Base-by-base conservation (phyloP, 2,329 filamentous ascomycete genomes). In the Blumeria hordei region DNA sequence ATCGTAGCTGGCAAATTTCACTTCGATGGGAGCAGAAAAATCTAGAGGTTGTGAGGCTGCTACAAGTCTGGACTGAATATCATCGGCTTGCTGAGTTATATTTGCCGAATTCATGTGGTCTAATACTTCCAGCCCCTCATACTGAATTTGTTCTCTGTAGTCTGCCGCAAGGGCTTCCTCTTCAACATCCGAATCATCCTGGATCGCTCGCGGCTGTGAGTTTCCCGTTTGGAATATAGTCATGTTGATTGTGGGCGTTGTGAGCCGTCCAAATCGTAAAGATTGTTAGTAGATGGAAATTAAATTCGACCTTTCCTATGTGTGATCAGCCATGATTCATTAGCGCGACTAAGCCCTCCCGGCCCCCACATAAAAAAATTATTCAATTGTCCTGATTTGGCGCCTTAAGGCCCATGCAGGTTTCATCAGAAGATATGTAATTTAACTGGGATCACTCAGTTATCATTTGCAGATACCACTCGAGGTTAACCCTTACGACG, bases 1-100 rank as follows among this genome's bases (percentile, higher is more conserved):
- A 73, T 98, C 92, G 76, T 98, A 98, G 74, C 88, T 95, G 69
- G 87, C 83, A 73, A 96, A 95, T 74, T 96, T 96, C 69, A 86
- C 85, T 71, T 96, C 92, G 56, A 98, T 77, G 36, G 88, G 86
- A 51, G 92, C 92, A 66, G 92, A 88, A 70, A 94, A 96, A 68
- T 98, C 92, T 62, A 98, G 76, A 54, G 92, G 92, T 65, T 92
- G 90, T 60, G 92, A 92, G 57, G 92, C 92, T 61, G 88, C 87
- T 60, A 82, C 82, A 60, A 98, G 77, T 68, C 92, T 85, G 59
- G 86, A 83, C 72, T 96, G 88, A 65, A 98, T 86, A 67, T 96
- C 92, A 69, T 94, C 87, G 67, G 80, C 75, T 69, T 86, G 84
- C 65, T 81, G 80, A 64, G 76, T 78, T 69, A 80, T 80, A 64